Conservation (phyloP, 164 flowering plant genomes). For the Warburgia ugandensis region DNA sequence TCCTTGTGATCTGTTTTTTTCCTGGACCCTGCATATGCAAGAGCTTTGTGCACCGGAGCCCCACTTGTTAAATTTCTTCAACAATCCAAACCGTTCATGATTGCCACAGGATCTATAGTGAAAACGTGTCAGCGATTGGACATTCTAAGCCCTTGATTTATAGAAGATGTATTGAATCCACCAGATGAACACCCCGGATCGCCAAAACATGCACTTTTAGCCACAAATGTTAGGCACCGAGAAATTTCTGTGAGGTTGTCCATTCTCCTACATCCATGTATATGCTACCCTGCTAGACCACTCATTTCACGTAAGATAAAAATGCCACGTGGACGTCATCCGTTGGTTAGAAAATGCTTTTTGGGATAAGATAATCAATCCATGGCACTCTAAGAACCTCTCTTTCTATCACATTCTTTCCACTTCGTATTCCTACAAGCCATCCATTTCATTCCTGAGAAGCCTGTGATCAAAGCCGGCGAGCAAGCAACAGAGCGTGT, state of each 20-base stretch:
- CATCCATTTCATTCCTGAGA: conserved; percentile 3
- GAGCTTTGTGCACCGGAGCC: no score
- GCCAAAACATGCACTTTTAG: no score
- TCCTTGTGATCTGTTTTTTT: no score
- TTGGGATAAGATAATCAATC: background rate
- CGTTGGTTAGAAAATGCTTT: conserved; percentile 1
- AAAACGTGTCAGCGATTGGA: no score
- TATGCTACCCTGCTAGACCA: background rate
- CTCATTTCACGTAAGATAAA: conserved; percentile 1
- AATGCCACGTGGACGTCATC: background rate
- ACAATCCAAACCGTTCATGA: no score
- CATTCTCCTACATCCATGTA: no score
- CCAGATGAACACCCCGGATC: background rate
- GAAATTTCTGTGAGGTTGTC: background rate
- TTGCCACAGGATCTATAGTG: no score
- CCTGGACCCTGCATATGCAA: no score
- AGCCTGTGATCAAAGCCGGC: background rate
- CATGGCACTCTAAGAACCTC: background rate
- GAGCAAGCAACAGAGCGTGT: background rate
- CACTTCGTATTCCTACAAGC: background rate
- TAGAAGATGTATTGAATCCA: background rate
- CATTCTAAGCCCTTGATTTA: background rate
- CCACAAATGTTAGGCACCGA: no score
- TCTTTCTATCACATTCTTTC: background rate
- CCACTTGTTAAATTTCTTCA: no score